Conservation (phyloP, 768 basidiomycete genomes). For the Boletus barrowsii region DNA sequence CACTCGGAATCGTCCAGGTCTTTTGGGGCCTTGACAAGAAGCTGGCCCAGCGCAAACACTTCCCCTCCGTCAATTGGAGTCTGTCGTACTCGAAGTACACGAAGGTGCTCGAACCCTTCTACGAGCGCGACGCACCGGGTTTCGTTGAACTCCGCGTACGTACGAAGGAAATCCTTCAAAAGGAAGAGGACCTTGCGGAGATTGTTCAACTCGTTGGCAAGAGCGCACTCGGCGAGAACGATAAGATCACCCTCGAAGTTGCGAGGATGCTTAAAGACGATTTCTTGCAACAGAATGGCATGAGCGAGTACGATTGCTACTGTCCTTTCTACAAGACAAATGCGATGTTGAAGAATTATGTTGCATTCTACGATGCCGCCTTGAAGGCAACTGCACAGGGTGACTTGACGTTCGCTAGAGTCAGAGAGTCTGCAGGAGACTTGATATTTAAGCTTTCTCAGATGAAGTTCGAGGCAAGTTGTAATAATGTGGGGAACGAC, state of each 20-base stretch:
- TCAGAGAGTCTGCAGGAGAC: constrained; percentile 84
- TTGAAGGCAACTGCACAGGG: constrained; percentile 79
- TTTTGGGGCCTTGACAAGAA: constrained; percentile 99
- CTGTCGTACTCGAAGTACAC: constrained; percentile 99
- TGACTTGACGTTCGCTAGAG: constrained; percentile 80
- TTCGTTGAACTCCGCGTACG: constrained; percentile 90
- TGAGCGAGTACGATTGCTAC: constrained; percentile 95
- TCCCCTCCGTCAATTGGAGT: constrained; percentile 99
- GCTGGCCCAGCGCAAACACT: constrained; percentile 97
- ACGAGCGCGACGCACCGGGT: constrained; percentile 88
- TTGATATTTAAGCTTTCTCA: constrained; percentile 97
- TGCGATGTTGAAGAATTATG: constrained; percentile 93
- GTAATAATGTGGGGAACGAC: not conserved
- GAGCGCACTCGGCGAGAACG: constrained; percentile 92
- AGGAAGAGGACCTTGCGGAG: constrained; percentile 97
- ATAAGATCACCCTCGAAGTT: constrained; percentile 98
- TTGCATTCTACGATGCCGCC: constrained; percentile 90
- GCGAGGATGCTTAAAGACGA: constrained; percentile 97
- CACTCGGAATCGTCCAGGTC: constrained; percentile 97
- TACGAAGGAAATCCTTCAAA: constrained; percentile 96
- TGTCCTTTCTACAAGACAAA: constrained; percentile 99
- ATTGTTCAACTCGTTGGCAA: constrained; percentile 99
- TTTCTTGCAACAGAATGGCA: constrained; percentile 97
- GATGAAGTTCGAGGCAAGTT: constrained; percentile 94
- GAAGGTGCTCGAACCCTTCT: constrained; percentile 89